Base-by-base conservation (phyloP, 345 rosid genomes). In the Brassica rapa region DNA sequence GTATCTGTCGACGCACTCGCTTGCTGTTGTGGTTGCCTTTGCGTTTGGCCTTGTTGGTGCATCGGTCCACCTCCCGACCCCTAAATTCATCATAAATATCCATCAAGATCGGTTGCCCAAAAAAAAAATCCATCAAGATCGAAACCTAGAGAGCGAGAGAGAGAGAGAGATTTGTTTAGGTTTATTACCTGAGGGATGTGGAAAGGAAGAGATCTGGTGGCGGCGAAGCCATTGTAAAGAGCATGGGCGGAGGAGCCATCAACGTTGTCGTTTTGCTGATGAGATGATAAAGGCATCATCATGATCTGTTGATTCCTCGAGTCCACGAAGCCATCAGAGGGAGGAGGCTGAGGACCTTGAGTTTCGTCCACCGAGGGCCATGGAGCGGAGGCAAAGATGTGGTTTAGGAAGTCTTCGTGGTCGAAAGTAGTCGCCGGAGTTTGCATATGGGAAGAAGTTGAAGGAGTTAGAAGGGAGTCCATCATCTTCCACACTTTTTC, bases 351-450 rank as follows among this genome's bases (percentile, higher is more conserved):
- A 32, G 65, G 74, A 74, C 61, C 76, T 27, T 35, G 61, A 63
- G 39, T 24, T 55, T 74, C 82, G 29, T 75, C 43, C 19, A n/a
- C 8, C 16, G 78, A 70, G 5, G 83, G 87, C 23, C 94, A 83
- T n/a, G 96, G 90, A 32, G 89, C 11, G 29, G 88, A 60, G 51
- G 97, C 87, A 57, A 90, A 87, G 85, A 94, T 90, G 69, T 92
- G 97, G 8, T 89, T 88, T 9, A 91, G 89, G 83, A 93, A 91
- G 74, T 90, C 98, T 72, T 91, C 92, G 15, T 85, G 86, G 74
- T 79, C 82, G 0, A 72, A 78, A 19, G 76, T 64, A 0, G 82
- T 66, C 1, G 73, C 5, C 9, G 63, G 56, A 66, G 77, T 65
- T 72, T 78, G 82, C 15, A 79, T 30, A 79, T 79, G 78, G 11